Evolutionary conservation across 1,139 yeast genomes (phyloP), one percentile per base, ranked within the genome.

Genomic region (Petasospora rhodanensis): DNA sequence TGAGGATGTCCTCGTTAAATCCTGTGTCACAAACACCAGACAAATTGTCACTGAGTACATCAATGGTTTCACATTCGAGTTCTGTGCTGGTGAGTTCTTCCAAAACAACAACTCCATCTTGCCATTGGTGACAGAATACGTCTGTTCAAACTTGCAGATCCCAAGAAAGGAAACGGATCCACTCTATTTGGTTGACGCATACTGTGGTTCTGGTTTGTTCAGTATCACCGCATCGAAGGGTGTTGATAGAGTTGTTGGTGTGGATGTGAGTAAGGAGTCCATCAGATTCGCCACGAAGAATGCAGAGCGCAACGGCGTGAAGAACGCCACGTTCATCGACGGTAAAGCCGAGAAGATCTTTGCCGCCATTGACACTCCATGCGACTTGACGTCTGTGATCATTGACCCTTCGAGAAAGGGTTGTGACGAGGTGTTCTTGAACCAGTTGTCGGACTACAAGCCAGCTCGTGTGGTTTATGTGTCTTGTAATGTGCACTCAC

Each of bases 381-480:
- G 76, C 20, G 73, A 70, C 26, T 67, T 77, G 49, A 91, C 98
- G 0, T 79, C 95, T 11, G 93, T 91, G 24, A 87, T 91, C 42
- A 72, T 93, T 51, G 98, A 91, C 56, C 98, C 98, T 6, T 96
- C 98, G 26, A 76, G 98, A 56, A 91, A 91, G 59, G 98, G 98
- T 2, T 89, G 97, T 59, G 97, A 89, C 57, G 81, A 79, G 35
- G 77, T 78, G 8, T 91, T 91, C 52, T 67, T 91, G 59, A 76
- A 81, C 45, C 98, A 91, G 62, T 67, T 91, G 40, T 73, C 93
- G 14, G 83, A 69, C 14, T 91, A 83, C 61, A 68, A 73, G 44
- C 97, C 98, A 4, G 83, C 84, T 11, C 80, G 79, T 48, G 76
- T 91, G 35, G 95, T 91, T 15, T 91, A 91, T 61, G 85, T 91